Conservation (phyloP, 106 monocot species). For the Dendrobium catenatum region DNA sequence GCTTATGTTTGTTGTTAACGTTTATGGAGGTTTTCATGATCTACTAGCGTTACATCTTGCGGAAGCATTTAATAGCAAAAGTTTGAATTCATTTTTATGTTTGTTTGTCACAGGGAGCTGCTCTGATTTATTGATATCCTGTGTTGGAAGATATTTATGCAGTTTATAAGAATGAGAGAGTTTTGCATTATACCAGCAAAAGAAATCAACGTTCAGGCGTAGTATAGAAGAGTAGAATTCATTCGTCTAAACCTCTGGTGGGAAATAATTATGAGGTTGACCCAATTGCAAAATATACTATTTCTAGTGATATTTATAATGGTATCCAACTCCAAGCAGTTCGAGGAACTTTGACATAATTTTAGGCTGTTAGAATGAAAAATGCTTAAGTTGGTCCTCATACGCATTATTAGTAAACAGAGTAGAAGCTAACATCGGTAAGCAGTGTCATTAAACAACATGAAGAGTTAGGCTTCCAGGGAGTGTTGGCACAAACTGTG, state of each 20-base stretch:
- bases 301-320: neutral
- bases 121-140: no score
- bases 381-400: no score
- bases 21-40: neutral
- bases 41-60: neutral
- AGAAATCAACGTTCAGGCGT: neutral
- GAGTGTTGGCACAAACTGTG: no score
- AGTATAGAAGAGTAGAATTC: neutral
- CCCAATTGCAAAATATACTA: neutral
- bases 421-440: no score
- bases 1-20: neutral
- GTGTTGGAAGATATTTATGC: no score
- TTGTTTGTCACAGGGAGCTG: neutral
- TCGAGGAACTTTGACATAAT: no score
- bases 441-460: no score
- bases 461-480: no score
- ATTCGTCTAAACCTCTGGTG: neutral
- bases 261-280: neutral
- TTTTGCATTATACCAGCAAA: neutral
- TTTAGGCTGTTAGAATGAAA: no score
- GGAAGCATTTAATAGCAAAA: neutral
- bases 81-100: neutral
- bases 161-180: neutral
- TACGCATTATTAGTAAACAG: no score
- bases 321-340: no score